Evolutionary conservation across 2,329 filamentous ascomycete species (phyloP).

Genomic region (Fusarium irregulare): DNA sequence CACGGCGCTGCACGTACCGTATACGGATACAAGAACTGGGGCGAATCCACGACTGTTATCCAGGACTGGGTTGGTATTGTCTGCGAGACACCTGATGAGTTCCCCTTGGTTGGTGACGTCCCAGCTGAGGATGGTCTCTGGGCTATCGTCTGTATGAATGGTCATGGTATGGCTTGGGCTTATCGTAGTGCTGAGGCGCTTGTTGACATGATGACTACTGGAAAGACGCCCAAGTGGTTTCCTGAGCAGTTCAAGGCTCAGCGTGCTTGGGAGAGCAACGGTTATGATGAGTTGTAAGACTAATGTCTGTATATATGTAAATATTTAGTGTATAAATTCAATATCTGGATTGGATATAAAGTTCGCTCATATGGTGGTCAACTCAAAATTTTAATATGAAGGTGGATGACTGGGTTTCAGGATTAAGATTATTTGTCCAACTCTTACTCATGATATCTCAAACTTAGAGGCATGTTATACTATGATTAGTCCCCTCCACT

Average conservation of each 20-base stretch:
- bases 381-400: no score
- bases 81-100: constrained; percentile 20
- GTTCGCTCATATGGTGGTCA: not conserved
- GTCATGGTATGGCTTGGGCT: constrained; percentile 27
- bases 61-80: constrained; percentile 29
- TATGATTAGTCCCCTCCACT: accelerated
- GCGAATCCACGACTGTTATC: constrained; percentile 13
- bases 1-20: constrained; percentile 22
- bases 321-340: not conserved
- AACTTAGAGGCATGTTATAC: not conserved
- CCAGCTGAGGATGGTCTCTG: constrained; percentile 27
- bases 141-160: constrained; percentile 32
- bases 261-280: constrained; percentile 17
- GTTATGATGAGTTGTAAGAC: not conserved
- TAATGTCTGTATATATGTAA: not conserved
- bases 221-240: constrained; percentile 27
- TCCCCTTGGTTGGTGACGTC: constrained; percentile 18
- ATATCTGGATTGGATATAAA: not conserved
- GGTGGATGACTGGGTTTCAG: not conserved
- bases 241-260: constrained; percentile 24
- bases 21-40: constrained; percentile 22
- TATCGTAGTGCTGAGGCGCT: constrained; percentile 29
- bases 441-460: not conserved
- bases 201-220: constrained; percentile 31
- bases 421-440: not conserved